Evolutionary conservation across 2,329 filamentous ascomycete species (phyloP).

Genomic region (Alternaria triticimaculans): DNA sequence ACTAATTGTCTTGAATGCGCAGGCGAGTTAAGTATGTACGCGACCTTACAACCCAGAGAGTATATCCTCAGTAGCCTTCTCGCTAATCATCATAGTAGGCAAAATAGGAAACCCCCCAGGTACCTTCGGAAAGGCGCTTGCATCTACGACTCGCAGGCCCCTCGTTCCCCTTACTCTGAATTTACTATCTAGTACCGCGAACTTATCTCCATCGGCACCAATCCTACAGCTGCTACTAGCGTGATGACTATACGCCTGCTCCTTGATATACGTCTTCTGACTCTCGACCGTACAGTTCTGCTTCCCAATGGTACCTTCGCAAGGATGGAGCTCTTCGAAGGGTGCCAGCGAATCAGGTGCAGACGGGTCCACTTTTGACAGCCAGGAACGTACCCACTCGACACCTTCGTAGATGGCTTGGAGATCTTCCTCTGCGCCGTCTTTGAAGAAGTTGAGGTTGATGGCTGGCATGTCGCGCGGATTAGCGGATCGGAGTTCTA

Average conservation of each 20-base stretch:
- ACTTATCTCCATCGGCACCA: neutral
- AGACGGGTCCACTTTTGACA: neutral
- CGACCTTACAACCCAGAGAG: neutral
- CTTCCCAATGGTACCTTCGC: constrained; percentile 59
- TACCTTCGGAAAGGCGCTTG: neutral
- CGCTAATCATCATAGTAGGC: constrained; percentile 1
- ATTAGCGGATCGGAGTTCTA: constrained; percentile 65
- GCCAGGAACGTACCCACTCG: constrained; percentile 18
- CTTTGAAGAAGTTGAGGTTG: constrained; percentile 44
- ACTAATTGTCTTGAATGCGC: neutral
- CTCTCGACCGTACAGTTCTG: constrained; percentile 49
- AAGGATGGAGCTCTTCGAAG: constrained; percentile 58
- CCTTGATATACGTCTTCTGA: neutral
- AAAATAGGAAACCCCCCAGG: neutral
- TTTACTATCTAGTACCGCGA: neutral
- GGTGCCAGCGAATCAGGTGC: constrained; percentile 33
- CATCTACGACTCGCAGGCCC: neutral
- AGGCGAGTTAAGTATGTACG: neutral
- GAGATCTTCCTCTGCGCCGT: constrained; percentile 55
- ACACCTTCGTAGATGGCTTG: constrained; percentile 63
- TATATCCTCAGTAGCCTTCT: neutral
- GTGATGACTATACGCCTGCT: neutral
- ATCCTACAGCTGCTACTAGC: neutral
- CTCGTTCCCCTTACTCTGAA: neutral
- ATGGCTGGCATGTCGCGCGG: constrained; percentile 68